Evolutionary conservation across 768 basidiomycete species (phyloP).

Genomic region (Agaricus subrufescens): DNA sequence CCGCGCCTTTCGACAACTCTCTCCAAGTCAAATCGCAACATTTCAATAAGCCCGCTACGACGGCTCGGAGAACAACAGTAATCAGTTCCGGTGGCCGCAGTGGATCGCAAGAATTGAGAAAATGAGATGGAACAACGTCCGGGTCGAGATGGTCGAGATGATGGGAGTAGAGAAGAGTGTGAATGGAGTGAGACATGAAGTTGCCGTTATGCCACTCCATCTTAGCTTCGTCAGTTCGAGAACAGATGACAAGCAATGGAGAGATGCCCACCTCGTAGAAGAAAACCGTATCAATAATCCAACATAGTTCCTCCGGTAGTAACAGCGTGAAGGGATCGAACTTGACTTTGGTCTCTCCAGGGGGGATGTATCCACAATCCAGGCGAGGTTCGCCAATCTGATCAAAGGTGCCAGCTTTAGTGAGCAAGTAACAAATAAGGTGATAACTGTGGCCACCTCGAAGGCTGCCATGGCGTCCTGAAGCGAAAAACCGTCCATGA

Average conservation of each 20-base stretch:
- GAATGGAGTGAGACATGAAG: conserved; percentile 82
- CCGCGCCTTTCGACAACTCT: conserved; percentile 69
- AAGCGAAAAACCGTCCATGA: conserved; percentile 67
- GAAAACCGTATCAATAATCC: conserved; percentile 77
- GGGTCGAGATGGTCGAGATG: conserved; percentile 56
- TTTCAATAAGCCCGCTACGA: conserved; percentile 67
- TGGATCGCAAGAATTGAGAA: conserved; percentile 27
- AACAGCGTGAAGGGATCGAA: conserved; percentile 66
- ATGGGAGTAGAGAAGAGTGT: conserved; percentile 73
- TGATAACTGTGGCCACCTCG: conserved; percentile 45
- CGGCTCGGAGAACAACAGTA: conserved; percentile 63
- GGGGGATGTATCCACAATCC: conserved; percentile 67
- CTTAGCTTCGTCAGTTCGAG: conserved; percentile 34
- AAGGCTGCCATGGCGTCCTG: conserved; percentile 94
- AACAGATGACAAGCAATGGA: not conserved
- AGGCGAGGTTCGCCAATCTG: conserved; percentile 90
- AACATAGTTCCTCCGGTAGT: conserved; percentile 79
- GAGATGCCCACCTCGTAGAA: conserved; percentile 64
- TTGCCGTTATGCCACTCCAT: conserved; percentile 87
- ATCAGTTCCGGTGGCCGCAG: conserved; percentile 57
- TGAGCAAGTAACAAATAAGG: not conserved
- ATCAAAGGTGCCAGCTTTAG: conserved; percentile 11
- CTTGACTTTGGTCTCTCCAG: conserved; percentile 34
- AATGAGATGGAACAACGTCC: conserved; percentile 33
- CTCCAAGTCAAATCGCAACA: conserved; percentile 80